These are phyloP conservation scores for Carpinus fangiana DNA, from an alignment of 306 rosid genomes.

Conservation along the genomic window DNA sequence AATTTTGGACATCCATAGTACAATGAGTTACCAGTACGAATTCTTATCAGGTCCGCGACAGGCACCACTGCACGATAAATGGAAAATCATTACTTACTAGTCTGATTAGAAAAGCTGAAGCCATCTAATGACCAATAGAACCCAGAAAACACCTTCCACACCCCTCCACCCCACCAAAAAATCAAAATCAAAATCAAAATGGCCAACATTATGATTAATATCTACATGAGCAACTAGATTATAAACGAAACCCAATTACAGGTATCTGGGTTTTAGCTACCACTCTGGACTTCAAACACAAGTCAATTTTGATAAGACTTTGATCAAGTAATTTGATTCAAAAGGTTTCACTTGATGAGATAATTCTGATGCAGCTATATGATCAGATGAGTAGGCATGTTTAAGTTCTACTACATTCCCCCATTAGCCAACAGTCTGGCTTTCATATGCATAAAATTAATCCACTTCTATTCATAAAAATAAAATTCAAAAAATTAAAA, in stretches of 20 bases:
- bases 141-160: neutral
- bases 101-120: conserved; percentile 18
- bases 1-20: conserved; percentile 10
- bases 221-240: neutral
- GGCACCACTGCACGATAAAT: conserved; percentile 70
- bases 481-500: neutral
- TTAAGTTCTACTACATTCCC: neutral
- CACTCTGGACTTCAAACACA: neutral
- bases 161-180: too few relatives aligned
- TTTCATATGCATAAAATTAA: neutral
- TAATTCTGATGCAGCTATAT: neutral
- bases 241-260: neutral
- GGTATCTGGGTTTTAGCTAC: neutral
- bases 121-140: neutral
- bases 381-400: neutral
- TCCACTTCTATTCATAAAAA: neutral
- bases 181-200: too few relatives aligned
- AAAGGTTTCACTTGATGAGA: neutral
- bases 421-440: neutral
- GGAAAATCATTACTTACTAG: conserved; percentile 18
- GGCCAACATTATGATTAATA: too few relatives aligned
- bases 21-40: conserved; percentile 75
- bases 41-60: conserved; percentile 71
- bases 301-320: neutral
- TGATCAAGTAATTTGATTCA: neutral